Evolutionary conservation across 2,329 filamentous ascomycete species (phyloP).

Genomic region (Neonectria faginata): DNA sequence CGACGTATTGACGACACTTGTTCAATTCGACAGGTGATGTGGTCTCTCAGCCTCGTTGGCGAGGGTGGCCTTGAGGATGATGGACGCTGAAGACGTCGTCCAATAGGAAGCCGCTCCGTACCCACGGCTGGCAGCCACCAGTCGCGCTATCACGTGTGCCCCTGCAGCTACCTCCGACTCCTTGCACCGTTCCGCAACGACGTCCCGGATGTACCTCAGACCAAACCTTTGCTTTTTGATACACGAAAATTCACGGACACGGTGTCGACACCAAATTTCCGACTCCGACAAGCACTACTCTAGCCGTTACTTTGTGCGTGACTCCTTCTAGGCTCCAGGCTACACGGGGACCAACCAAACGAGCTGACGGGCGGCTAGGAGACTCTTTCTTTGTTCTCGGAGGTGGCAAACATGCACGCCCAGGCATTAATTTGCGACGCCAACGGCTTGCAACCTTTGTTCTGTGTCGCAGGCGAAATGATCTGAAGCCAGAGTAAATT

Average conservation of each 20-base stretch:
- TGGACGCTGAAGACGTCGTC: slow-evolving; percentile 18
- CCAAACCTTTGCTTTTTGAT: background rate
- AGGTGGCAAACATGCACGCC: slow-evolving; percentile 39
- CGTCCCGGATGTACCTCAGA: background rate
- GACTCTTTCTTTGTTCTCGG: slow-evolving; percentile 45
- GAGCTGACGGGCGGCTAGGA: slow-evolving; percentile 29
- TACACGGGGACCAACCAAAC: slow-evolving; percentile 7
- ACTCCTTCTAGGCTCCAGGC: background rate
- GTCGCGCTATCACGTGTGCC: slow-evolving; percentile 30
- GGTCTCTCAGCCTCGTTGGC: slow-evolving; percentile 41
- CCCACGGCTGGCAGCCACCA: slow-evolving; percentile 15
- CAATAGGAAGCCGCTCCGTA: slow-evolving; percentile 30
- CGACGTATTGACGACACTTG: slow-evolving; percentile 38
- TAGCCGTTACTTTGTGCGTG: background rate
- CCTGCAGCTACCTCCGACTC: background rate
- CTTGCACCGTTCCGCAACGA: background rate
- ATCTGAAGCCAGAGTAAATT: slow-evolving; percentile 31
- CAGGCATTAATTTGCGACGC: slow-evolving; percentile 27
- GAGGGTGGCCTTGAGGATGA: slow-evolving; percentile 32
- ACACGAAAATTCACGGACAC: slow-evolving; percentile 1
- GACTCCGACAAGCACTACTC: background rate
- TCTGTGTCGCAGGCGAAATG: slow-evolving; percentile 14
- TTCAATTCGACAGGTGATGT: slow-evolving; percentile 34
- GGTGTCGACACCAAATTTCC: background rate
- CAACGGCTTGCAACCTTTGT: slow-evolving; percentile 31